A percentile compares a stretch with the other conserved stretches of the same genome.
phyloP scores from a whole-genome alignment of 2,329 filamentous ascomycete species.

The Xylaria arbuscula region DNA sequence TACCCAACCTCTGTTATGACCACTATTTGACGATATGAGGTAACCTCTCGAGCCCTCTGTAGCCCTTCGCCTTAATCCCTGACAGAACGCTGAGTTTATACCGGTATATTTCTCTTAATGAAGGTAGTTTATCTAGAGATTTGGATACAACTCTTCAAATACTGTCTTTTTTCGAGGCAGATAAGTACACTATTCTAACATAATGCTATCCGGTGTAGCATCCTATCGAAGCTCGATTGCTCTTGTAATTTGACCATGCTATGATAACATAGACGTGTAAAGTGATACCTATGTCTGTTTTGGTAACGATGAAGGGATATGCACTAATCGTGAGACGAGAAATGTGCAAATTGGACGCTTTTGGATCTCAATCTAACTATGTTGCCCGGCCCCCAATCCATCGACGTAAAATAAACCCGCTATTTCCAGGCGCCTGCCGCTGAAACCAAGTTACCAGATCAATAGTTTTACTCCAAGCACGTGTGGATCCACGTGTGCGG shows the following conservation, averaged over 20 bases:
- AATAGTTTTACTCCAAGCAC: slow-evolving; percentile 2
- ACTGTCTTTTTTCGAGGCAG: too few species aligned
- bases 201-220: too few species aligned
- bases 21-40: too few species aligned
- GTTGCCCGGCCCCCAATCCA: not conserved
- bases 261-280: not conserved
- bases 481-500: not conserved
- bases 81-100: not conserved
- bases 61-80: not conserved
- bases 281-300: too few species aligned
- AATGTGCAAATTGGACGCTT: not conserved
- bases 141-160: too few species aligned
- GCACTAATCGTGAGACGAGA: not conserved
- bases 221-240: too few species aligned
- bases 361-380: not conserved
- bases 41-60: too few species aligned
- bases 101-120: not conserved
- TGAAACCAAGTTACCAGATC: slow-evolving; percentile 1
- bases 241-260: not conserved
- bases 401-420: not conserved
- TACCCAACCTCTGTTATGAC: not conserved
- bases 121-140: not conserved
- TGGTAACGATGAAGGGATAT: not conserved
- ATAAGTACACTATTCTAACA: too few species aligned
- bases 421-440: slow-evolving; percentile 25